Base-by-base conservation (phyloP, 805 yeast species). In the Starmera pachycereana region DNA sequence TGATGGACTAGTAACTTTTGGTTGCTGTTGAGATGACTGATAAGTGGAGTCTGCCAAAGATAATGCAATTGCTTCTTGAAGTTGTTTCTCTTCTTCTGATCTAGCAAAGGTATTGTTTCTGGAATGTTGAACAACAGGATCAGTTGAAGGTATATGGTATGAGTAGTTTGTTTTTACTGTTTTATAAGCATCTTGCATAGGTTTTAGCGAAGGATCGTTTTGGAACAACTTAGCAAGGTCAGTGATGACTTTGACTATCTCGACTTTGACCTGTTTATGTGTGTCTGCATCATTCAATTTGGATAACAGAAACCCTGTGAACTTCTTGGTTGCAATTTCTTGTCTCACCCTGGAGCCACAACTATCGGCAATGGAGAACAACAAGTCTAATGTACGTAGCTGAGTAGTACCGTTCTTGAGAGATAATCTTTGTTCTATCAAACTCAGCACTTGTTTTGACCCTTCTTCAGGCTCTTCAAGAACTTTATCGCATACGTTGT, bases 171-270 rank as follows among this genome's bases (percentile, higher is more conserved):
- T 45, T 42, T 62, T 61, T 25, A 85, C 67, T 28, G 66, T 69
- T 14, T 63, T 60, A 50, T 73, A 74, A 0, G 86, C 76, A 45
- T 76, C 82, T 13, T 68, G 64, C 72, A 89, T 75, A 2, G 82
- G 78, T 43, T 69, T 70, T 50, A 90, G 68, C 4, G 90, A 79
- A 1, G 92, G 90, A 57, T 92, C 97, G 22, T 60, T 57, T 40
- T 71, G 66, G 58, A 88, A 86, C 4, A 81, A 72, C 32, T 69
- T 61, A 16, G 79, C 60, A 46, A 92, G 66, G 52, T 85, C 87
- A 38, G 69, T 71, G 35, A 88, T 70, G 29, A 81, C 78, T 52
- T 81, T 85, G 11, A 76, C 73, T 5, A 86, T 66, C 37, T 75
- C 72, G 37, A 64, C 57, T 57, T 85, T 85, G 39, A 92, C 82